Evolutionary conservation across 768 basidiomycete genomes (phyloP).

Genomic region (Mycena crocata): DNA sequence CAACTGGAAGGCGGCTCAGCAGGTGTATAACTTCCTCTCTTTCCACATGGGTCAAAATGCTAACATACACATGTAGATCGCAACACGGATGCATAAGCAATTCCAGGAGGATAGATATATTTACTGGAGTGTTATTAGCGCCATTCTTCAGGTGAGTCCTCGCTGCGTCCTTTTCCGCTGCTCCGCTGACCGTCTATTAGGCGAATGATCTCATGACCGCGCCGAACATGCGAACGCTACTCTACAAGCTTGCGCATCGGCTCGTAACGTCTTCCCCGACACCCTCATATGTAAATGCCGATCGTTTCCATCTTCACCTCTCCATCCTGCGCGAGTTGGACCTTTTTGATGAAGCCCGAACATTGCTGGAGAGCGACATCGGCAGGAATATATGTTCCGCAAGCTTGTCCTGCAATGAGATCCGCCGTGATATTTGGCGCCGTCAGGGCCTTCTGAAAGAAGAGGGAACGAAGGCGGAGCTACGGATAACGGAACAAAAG

Average conservation of each 20-base stretch:
- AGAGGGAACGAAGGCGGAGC: conserved; percentile 71
- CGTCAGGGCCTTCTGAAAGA: conserved; percentile 65
- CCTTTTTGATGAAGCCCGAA: conserved; percentile 76
- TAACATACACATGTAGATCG: conserved; percentile 60
- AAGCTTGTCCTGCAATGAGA: conserved; percentile 79
- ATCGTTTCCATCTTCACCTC: conserved; percentile 84
- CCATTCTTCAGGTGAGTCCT: conserved; percentile 75
- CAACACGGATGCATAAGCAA: conserved; percentile 85
- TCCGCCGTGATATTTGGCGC: conserved; percentile 78
- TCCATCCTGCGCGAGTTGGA: conserved; percentile 76
- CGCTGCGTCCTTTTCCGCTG: background rate
- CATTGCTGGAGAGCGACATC: conserved; percentile 73
- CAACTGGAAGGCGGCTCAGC: conserved; percentile 90
- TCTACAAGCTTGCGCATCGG: conserved; percentile 83
- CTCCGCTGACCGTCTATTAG: conserved; percentile 46
- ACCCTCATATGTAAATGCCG: conserved; percentile 72
- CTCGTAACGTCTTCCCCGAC: conserved; percentile 73
- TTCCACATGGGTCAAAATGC: background rate
- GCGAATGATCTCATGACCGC: conserved; percentile 77
- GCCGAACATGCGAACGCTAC: conserved; percentile 69
- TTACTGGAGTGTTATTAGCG: conserved; percentile 86
- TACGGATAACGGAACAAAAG: conserved; percentile 70
- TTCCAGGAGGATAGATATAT: conserved; percentile 86
- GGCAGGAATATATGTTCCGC: conserved; percentile 76
- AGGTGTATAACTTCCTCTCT: conserved; percentile 55